Conservation (phyloP, 108 stramenopile genomes). For the Schizochytrium sp. region DNA sequence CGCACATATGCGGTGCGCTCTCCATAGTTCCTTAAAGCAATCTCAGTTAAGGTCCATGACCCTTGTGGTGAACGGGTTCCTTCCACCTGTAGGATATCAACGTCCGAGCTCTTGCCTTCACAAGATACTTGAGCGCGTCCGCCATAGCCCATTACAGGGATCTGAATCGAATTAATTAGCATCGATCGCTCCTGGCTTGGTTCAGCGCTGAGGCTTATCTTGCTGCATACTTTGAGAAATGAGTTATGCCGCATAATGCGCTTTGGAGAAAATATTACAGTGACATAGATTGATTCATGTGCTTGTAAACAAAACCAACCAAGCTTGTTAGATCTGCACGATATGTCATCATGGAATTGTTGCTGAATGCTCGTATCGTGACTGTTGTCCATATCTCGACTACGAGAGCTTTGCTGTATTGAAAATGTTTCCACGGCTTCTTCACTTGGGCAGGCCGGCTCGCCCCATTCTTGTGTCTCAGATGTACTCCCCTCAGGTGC, state of each 20-base stretch:
- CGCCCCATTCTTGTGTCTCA: background rate
- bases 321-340: background rate
- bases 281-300: background rate
- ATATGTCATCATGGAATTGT: no score
- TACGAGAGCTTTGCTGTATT: no score
- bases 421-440: no score
- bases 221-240: background rate
- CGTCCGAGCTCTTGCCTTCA: background rate
- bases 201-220: background rate
- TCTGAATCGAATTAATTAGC: background rate
- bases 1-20: constrained; percentile 13
- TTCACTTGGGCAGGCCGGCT: background rate
- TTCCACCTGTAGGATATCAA: background rate
- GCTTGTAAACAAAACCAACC: background rate
- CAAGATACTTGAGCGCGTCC: background rate
- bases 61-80: background rate
- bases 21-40: background rate
- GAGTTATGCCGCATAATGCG: background rate
- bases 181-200: background rate
- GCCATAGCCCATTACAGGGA: constrained; percentile 23
- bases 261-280: background rate
- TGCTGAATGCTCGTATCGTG: no score
- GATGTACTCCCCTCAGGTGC: background rate
- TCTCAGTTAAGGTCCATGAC: background rate
- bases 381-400: no score